Evolutionary conservation across 1,284 basidiomycete genomes (phyloP).

Genomic region (Irpex sp.): DNA sequence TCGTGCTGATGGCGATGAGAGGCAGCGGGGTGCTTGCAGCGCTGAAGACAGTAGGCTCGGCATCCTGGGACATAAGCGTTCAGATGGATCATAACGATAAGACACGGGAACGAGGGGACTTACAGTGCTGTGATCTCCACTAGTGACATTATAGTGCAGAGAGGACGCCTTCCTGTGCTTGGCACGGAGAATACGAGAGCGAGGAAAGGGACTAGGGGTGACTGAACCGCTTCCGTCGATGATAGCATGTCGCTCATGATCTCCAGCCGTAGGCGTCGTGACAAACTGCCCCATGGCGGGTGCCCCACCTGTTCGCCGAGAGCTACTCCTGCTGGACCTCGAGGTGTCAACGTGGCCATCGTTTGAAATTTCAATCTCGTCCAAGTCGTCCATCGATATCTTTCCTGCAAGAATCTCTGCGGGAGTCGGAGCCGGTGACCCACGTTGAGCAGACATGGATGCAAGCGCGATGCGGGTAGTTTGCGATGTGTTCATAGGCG

Average conservation of each 20-base stretch:
- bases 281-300: conserved; percentile 61
- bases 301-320: conserved; percentile 14
- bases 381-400: conserved; percentile 41
- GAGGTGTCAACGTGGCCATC: conserved; percentile 20
- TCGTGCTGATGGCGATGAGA: conserved; percentile 16
- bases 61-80: neutral
- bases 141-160: conserved; percentile 6
- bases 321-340: conserved; percentile 13
- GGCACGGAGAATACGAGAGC: conserved; percentile 17
- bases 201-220: conserved; percentile 66
- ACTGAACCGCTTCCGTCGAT: conserved; percentile 53
- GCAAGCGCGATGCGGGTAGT: conserved; percentile 28
- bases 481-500: conserved; percentile 17
- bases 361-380: conserved; percentile 38
- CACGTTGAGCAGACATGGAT: conserved; percentile 27
- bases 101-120: conserved; percentile 5
- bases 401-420: conserved; percentile 64
- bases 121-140: neutral
- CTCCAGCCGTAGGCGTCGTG: conserved; percentile 18
- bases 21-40: conserved; percentile 5
- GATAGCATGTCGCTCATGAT: conserved; percentile 42
- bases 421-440: conserved; percentile 44
- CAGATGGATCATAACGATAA: neutral
- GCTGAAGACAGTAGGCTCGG: neutral
- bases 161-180: conserved; percentile 13